Percentiles rank a stretch among this genome's conserved stretches.
These are phyloP conservation scores for Marsdenia floribunda DNA, from an alignment of 257 asterid species.

Conservation along the genomic window DNA sequence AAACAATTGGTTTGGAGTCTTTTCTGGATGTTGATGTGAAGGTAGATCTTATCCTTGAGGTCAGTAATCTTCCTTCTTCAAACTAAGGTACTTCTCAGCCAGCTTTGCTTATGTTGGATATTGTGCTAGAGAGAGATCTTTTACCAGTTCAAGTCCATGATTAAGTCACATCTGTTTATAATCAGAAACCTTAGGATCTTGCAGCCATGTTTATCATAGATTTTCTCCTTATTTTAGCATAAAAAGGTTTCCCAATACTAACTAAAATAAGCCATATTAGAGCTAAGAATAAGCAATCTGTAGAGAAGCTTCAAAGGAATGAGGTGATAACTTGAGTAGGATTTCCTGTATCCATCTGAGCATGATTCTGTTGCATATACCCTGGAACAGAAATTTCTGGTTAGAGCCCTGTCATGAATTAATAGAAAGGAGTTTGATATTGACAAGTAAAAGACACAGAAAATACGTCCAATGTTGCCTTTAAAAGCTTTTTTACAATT, in stretches of 20 bases:
- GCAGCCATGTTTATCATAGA: not conserved
- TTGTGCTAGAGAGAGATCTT: not conserved
- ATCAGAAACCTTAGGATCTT: not conserved
- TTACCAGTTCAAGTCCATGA: not conserved
- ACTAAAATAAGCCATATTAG: not conserved
- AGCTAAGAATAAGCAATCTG: not conserved
- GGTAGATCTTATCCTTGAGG: constrained; percentile 40
- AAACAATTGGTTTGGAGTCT: constrained; percentile 40
- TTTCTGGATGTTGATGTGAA: constrained; percentile 63
- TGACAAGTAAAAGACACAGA: not conserved
- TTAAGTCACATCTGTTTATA: not conserved
- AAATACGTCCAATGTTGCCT: not conserved
- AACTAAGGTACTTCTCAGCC: not conserved
- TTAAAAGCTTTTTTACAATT: not conserved
- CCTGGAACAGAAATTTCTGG: not conserved
- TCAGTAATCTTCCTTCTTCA: constrained; percentile 10
- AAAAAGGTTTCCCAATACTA: not conserved
- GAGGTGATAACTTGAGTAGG: too few relatives aligned
- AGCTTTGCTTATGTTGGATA: not conserved
- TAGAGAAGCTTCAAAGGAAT: not conserved
- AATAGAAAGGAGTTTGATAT: not conserved
- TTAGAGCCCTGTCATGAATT: not conserved
- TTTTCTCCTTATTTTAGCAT: not conserved
- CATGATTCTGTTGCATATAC: not conserved
- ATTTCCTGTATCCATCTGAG: not conserved